Conservation (phyloP, 805 yeast genomes). For the Candida maris region DNA sequence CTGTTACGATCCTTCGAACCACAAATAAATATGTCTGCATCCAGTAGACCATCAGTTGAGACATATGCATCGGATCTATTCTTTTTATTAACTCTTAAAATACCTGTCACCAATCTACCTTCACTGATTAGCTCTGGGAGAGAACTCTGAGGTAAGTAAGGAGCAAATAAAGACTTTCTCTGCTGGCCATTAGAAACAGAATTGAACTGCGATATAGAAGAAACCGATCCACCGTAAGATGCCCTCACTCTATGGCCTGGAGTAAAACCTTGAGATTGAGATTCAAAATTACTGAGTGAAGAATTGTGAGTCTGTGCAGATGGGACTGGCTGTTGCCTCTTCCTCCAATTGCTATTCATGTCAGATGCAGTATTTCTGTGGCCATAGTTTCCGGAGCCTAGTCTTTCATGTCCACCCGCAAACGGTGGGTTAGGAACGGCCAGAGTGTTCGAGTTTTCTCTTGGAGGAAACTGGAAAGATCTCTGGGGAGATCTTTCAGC, state of each 20-base stretch:
- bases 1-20: conserved; percentile 98
- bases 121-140: conserved; percentile 86
- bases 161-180: conserved; percentile 87
- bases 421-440: conserved; percentile 56
- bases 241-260: conserved; percentile 80
- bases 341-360: conserved; percentile 65
- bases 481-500: conserved; percentile 42
- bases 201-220: conserved; percentile 41
- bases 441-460: conserved; percentile 29
- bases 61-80: conserved; percentile 98
- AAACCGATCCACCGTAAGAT: conserved; percentile 64
- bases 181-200: conserved; percentile 37
- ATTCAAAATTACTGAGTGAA: conserved; percentile 18
- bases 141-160: conserved; percentile 90
- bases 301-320: conserved; percentile 19
- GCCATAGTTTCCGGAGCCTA: conserved; percentile 39
- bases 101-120: conserved; percentile 90
- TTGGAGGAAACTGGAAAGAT: conserved; percentile 65
- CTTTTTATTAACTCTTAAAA: conserved; percentile 89
- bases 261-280: conserved; percentile 38
- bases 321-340: conserved; percentile 40
- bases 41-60: conserved; percentile 92
- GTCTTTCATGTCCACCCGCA: conserved; percentile 38
- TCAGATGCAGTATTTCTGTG: conserved; percentile 39
- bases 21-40: conserved; percentile 95